Evolutionary conservation across 208 protist genomes (phyloP), one percentile per base, ranked within the genome.

Genomic region (Leishmania arabica): DNA sequence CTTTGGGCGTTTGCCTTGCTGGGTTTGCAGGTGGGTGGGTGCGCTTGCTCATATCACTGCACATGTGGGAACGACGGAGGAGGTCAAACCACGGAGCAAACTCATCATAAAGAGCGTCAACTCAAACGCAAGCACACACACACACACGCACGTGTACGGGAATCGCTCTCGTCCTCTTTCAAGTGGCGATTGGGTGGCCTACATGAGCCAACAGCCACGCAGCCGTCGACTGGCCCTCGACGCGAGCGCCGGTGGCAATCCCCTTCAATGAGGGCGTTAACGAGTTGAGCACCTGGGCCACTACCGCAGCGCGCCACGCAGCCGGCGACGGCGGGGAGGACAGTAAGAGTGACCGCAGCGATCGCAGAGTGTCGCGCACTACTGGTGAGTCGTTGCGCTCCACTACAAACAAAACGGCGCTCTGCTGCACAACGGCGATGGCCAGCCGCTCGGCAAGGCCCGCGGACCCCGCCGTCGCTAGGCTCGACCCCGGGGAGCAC

Each of bases 151-250:
- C 9, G 45, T 73, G 3, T 70, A 13, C 40, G 65, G 49, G 7
- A 47, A 70, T 70, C 37, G 19, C 45, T 13, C 69, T 3, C 13
- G 3, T 72, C 9, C 9, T 34, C 31, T 53, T 34, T 79, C 74
- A 83, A 7, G 72, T 75, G 3, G 17, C 9, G 45, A 69, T 11
- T 31, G 80, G 53, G 62, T 40, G 62, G 62, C 75, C 75, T 1
- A 76, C 75, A 34, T 79, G 62, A 42, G 45, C 42, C 45, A 85
- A 42, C 34, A 85, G 76, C 81, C 81, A 85, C 49, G 34, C 81
- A 27, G 81, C 81, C 1, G 81, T 85, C 9, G 81, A 24, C 68
- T 87, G 83, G 1, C 79, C 78, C 62, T 87, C 78, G n/a, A 80
- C 78, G 40, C 64, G 64, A 24, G 85, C 77, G 0, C 85, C 85